These are phyloP conservation scores for Odontarrhena argentea DNA, from an alignment of 345 rosid genomes.

Conservation along the genomic window DNA sequence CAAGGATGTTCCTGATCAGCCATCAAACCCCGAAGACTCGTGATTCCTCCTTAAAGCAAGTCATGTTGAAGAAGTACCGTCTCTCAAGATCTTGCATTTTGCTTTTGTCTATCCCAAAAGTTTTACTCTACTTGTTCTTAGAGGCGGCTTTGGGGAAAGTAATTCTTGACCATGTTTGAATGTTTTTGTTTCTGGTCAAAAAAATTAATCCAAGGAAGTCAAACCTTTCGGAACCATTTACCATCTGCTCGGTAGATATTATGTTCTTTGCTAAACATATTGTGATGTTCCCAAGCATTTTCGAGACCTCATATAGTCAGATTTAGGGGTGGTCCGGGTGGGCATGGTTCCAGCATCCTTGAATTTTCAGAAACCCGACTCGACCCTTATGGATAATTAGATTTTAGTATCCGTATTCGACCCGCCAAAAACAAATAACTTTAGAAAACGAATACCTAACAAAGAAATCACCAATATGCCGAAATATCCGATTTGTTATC, in stretches of 20 bases:
- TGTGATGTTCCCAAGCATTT: no score
- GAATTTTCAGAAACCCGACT: no score
- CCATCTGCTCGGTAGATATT: background rate
- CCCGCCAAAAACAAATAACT: no score
- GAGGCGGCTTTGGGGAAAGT: conserved; percentile 31
- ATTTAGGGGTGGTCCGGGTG: no score
- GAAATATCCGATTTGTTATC: no score
- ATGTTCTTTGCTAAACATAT: background rate
- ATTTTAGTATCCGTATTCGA: no score
- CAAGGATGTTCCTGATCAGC: conserved; percentile 25
- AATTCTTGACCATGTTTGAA: background rate
- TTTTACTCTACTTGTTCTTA: conserved; percentile 15
- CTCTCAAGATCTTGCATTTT: conserved; percentile 3
- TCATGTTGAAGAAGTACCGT: background rate
- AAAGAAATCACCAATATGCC: no score
- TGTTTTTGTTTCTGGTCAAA: background rate
- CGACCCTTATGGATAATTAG: no score
- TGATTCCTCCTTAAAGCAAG: conserved; percentile 1
- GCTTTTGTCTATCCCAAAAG: conserved; percentile 4
- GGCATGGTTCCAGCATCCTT: no score
- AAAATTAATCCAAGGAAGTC: conserved; percentile 6
- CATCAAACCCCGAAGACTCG: conserved; percentile 4
- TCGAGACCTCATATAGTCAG: no score
- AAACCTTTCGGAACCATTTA: background rate
- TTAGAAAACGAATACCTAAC: no score